Evolutionary conservation across 257 asterid species (phyloP).

Genomic region (Forsythia suspensa): DNA sequence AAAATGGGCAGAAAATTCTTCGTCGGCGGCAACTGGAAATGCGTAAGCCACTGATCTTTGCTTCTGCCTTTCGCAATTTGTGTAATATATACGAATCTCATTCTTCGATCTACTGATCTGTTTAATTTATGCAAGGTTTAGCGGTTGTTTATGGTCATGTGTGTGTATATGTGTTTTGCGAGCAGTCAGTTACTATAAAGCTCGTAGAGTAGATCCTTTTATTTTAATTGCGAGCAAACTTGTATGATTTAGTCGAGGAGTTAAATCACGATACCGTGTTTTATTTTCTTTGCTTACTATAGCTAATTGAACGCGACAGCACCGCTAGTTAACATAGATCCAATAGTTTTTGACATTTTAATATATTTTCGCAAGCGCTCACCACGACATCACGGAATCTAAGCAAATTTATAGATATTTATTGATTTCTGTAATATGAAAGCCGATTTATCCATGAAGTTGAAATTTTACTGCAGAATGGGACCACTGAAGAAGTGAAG

Average conservation of each 20-base stretch:
- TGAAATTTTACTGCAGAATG: constrained; percentile 57
- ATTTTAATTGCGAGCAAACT: neutral
- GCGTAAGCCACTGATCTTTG: constrained; percentile 51
- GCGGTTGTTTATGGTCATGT: neutral
- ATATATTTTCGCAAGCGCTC: neutral
- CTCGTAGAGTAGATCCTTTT: neutral
- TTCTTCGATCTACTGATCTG: constrained; percentile 23
- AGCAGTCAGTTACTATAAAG: neutral
- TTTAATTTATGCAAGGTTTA: neutral
- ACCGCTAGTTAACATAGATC: neutral
- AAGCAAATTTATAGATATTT: neutral
- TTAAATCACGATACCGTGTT: neutral
- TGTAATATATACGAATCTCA: neutral
- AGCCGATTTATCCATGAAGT: neutral
- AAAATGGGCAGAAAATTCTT: constrained; percentile 85
- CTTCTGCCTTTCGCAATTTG: neutral
- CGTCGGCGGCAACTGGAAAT: constrained; percentile 99
- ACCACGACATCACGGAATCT: neutral
- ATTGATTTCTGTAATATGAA: neutral
- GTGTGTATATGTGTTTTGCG: neutral
- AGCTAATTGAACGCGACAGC: neutral
- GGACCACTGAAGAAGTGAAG: constrained; percentile 85
- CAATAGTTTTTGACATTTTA: neutral
- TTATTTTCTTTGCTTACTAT: neutral
- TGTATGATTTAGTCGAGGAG: neutral